These are phyloP conservation scores for Termitomyces sp. DNA, from an alignment of 768 basidiomycete species.

Conservation along the genomic window DNA sequence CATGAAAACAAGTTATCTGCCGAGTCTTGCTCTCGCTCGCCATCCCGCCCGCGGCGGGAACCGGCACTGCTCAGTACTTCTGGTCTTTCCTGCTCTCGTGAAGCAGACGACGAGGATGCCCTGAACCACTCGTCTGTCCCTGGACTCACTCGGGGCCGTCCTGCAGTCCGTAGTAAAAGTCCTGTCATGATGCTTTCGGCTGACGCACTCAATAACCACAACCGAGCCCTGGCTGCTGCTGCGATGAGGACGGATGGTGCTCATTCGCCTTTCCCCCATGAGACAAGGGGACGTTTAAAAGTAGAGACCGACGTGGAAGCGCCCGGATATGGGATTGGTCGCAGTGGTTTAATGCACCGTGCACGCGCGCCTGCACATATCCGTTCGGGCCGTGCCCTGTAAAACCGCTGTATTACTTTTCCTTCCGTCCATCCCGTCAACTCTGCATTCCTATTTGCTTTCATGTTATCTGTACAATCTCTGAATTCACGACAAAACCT, in stretches of 20 bases:
- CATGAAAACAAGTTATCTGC: conserved; percentile 25
- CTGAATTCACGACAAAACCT: conserved; percentile 2
- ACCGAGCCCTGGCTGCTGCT: conserved; percentile 17
- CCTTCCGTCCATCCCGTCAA: background rate
- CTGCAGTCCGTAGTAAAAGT: conserved; percentile 46
- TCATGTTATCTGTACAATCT: conserved; percentile 3
- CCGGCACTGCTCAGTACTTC: conserved; percentile 5
- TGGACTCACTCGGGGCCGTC: conserved; percentile 40
- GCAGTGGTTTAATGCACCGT: conserved; percentile 53
- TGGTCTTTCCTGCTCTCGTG: conserved; percentile 12
- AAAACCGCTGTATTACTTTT: background rate
- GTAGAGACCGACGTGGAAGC: conserved; percentile 45
- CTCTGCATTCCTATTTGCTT: conserved; percentile 1
- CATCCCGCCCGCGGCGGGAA: conserved; percentile 28
- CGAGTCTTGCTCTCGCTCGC: conserved; percentile 31
- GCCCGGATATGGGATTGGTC: conserved; percentile 58
- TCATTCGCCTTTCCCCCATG: conserved; percentile 20
- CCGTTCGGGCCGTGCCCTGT: conserved; percentile 13
- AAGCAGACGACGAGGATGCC: conserved; percentile 33
- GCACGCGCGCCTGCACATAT: conserved; percentile 22
- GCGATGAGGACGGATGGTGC: conserved; percentile 18
- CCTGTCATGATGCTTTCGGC: conserved; percentile 38
- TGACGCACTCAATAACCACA: conserved; percentile 23
- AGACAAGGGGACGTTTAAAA: conserved; percentile 48
- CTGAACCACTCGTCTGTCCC: conserved; percentile 42